Evolutionary conservation across 352 stramenopile genomes (phyloP), one percentile per base, ranked within the genome.

Genomic region (Pythium coloratum): DNA sequence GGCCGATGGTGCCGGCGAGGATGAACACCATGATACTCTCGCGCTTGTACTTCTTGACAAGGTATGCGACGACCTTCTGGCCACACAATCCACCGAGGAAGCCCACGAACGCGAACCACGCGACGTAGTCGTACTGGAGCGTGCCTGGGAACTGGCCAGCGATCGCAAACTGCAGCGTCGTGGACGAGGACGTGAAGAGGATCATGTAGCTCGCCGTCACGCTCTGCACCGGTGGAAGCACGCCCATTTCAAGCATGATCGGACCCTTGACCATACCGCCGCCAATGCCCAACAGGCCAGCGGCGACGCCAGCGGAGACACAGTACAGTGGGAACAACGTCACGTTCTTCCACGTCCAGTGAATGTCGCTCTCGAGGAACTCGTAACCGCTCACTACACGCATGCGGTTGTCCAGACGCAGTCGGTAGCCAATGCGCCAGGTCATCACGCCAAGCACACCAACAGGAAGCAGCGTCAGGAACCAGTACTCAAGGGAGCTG

Each of bases 241-340:
- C 92, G 16, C 96, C 96, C 91, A 99, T 99, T 33, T 98, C 92
- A 1, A 99, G 86, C 96, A 99, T 98, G 57, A 99, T 87, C 0
- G 97, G 96, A 0, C 96, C 96, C 66, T 98, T 99, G 28, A 99
- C 94, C 78, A 99, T 99, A 47, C 97, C 97, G 46, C 97, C 97
- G 51, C 97, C 97, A 20, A 99, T 93, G 16, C 97, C 97, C 63
- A 99, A 90, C 42, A 99, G 81, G 14, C 97, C 97, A 13, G 96
- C 96, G 60, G 94, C 95, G 26, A 99, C 84, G 18, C 97, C 97
- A 2, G 97, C 97, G 18, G 98, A 78, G 47, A 91, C 86, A 60
- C 95, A 99, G 66, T 98, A 83, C 0, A 80, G 59, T 6, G 97
- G 97, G 79, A 99, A 99, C 5, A 96, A 67, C 28, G 98, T 75